Percentiles rank a stretch among this genome's conserved stretches.
Conservation (phyloP, 345 rosid genomes). For the Sisymbrium altissimum region DNA sequence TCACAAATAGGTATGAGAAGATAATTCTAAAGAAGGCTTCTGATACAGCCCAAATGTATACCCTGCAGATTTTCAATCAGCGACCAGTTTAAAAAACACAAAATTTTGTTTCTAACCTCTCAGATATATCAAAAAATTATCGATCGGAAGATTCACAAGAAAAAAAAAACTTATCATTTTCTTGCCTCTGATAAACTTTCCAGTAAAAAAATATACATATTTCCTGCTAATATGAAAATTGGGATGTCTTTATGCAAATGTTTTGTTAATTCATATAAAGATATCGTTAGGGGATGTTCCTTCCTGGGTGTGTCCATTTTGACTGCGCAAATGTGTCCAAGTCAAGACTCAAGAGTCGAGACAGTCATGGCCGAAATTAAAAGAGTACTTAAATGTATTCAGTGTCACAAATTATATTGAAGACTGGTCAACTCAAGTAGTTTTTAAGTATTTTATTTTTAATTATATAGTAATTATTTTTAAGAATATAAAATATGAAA, state of each 20-base stretch:
- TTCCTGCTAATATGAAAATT: background rate
- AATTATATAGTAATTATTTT: no score
- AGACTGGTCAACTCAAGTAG: background rate
- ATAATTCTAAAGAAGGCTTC: background rate
- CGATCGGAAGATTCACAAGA: background rate
- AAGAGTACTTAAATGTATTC: background rate
- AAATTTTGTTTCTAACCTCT: background rate
- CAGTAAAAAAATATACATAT: background rate
- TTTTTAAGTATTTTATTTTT: background rate
- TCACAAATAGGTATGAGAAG: background rate
- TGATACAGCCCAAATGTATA: background rate
- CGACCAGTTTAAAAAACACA: background rate
- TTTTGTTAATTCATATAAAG: background rate
- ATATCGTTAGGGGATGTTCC: background rate
- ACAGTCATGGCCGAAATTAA: background rate
- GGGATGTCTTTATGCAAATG: background rate
- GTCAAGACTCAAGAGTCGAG: constrained; percentile 1
- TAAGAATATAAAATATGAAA: no score
- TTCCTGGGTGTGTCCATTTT: background rate
- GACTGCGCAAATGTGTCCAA: background rate
- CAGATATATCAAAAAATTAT: background rate
- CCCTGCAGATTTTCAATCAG: background rate
- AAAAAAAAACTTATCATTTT: background rate
- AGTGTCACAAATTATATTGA: background rate
- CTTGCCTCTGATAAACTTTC: background rate